Evolutionary conservation across 2,329 filamentous ascomycete species (phyloP).

Genomic region (Magnaporthales sp.): DNA sequence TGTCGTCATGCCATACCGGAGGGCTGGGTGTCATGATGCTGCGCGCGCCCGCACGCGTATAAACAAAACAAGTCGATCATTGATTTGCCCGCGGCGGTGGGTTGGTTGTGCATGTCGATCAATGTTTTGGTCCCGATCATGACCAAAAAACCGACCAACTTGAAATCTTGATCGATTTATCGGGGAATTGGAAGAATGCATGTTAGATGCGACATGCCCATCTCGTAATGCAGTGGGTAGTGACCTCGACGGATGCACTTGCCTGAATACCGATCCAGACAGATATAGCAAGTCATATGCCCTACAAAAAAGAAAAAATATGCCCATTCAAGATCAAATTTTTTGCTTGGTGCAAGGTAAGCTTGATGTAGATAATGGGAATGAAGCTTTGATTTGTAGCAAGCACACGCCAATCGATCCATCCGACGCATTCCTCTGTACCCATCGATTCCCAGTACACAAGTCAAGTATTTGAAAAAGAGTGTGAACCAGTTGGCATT

Average conservation of each 20-base stretch:
- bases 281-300: no score
- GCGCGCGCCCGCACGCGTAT: not conserved
- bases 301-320: no score
- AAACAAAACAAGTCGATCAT: not conserved
- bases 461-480: not conserved
- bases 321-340: no score
- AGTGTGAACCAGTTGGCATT: not conserved
- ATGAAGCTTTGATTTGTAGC: not conserved
- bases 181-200: not conserved
- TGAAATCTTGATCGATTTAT: not conserved
- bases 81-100: not conserved
- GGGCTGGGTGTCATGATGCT: not conserved
- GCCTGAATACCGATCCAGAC: no score
- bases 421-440: not conserved
- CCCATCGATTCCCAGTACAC: not conserved
- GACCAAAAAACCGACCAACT: not conserved
- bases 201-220: not conserved
- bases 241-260: not conserved
- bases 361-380: not conserved
- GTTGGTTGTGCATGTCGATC: not conserved
- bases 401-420: not conserved
- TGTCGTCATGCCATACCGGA: not conserved
- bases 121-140: not conserved
- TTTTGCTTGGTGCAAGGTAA: not conserved
- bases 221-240: no score